Evolutionary conservation across 1,284 basidiomycete genomes (phyloP), one percentile per base, ranked within the genome.

Genomic region (Pisolithus thermaeus): DNA sequence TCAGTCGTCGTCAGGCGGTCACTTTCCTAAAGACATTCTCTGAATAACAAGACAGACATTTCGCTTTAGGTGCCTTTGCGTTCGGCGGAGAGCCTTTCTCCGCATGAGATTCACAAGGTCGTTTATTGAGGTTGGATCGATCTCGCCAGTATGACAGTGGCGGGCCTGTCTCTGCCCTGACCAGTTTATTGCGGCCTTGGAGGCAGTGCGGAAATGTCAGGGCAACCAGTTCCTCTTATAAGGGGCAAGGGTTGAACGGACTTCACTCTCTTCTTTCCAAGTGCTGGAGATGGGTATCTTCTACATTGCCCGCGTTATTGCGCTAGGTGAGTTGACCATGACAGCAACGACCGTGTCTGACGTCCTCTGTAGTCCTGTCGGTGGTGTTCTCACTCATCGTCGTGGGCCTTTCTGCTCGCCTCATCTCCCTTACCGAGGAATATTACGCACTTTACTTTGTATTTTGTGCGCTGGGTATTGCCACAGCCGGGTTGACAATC

Each of bases 391-490:
- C 72, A 14, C 6, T 70, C 35, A 63, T 77, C 51, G 71, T 65
- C 16, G 47, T 77, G n/a, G 72, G 64, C 12, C 20, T 77, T 14
- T 51, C 59, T 25, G 73, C 68, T 16, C 56, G 63, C 48, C 32
- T 73, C 18, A 61, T 68, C 39, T 59, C 62, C 25, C 52, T 64
- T 35, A 62, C 64, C 6, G 53, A 56, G 14, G 45, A 58, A 7
- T 54, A 51, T 42, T 52, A 56, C 7, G 20, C 6, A 1, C 11
- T 8, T 2, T 67, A 67, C 22, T 59, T 52, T 23, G 52, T 28
- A 20, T 76, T 69, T 38, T 61, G 68, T n/a, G 72, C 70, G 3
- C 59, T 83, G 37, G 71, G 62, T n/a, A 58, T 82, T 41, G 76
- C 78, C 4, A 70, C 68, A 3, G 64, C 69, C 9, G 51, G 61